A percentile compares a stretch with the other conserved stretches of the same genome.
phyloP scores from a whole-genome alignment of 2,329 filamentous ascomycete species.

The Dactylellina leptospora region DNA sequence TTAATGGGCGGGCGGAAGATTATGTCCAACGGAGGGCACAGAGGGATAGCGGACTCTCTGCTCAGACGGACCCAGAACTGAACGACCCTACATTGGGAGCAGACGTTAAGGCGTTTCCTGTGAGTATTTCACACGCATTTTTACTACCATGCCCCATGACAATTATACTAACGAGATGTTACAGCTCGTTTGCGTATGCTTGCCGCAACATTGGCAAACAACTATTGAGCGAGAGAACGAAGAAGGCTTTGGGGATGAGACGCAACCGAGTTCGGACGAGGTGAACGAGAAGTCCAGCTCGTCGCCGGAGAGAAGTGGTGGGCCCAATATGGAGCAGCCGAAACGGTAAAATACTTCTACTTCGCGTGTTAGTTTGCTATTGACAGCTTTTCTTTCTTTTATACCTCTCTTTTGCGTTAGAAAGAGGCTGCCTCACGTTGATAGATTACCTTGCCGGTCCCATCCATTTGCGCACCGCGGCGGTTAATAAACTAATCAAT shows the following conservation, averaged over 20 bases:
- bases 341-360: slow-evolving; percentile 40
- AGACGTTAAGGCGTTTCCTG: slow-evolving; percentile 50
- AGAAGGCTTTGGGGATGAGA: slow-evolving; percentile 33
- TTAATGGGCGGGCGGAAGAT: slow-evolving; percentile 84
- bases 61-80: slow-evolving; percentile 63
- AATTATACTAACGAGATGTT: slow-evolving; percentile 55
- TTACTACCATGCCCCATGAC: slow-evolving; percentile 57
- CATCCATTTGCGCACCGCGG: slow-evolving; percentile 34
- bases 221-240: slow-evolving; percentile 84
- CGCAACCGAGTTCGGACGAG: slow-evolving; percentile 29
- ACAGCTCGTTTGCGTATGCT: slow-evolving; percentile 85
- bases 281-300: slow-evolving; percentile 51
- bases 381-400: slow-evolving; percentile 18
- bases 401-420: neutral
- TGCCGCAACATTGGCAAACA: slow-evolving; percentile 95
- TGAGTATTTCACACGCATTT: too few species aligned
- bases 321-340: slow-evolving; percentile 20
- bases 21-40: slow-evolving; percentile 82
- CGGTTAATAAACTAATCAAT: slow-evolving; percentile 51
- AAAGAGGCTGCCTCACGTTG: slow-evolving; percentile 13
- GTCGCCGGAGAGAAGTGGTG: slow-evolving; percentile 27
- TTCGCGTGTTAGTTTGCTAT: slow-evolving; percentile 26
- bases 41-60: slow-evolving; percentile 89
- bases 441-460: too few species aligned
- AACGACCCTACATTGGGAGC: slow-evolving; percentile 50